Evolutionary conservation across 1,139 yeast species (phyloP).

Genomic region (Yarrowia galli): DNA sequence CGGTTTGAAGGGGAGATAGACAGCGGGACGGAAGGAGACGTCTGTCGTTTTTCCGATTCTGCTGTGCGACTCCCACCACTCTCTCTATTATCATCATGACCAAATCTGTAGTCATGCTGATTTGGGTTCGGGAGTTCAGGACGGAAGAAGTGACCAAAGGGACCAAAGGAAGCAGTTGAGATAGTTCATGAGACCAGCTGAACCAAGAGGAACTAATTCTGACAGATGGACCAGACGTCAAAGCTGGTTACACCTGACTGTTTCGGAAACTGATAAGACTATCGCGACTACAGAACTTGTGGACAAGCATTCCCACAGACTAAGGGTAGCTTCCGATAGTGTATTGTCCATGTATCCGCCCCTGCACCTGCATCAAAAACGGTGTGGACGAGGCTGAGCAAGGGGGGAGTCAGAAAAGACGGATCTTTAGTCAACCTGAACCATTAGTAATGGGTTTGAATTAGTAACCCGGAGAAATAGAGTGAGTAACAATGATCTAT

Average conservation of each 20-base stretch:
- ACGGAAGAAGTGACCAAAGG: not conserved
- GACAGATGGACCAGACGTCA: not conserved
- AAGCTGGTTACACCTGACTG: not conserved
- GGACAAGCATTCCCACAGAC: no score
- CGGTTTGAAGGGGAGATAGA: no score
- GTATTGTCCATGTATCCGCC: no score
- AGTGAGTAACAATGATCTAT: no score
- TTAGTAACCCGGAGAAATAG: no score
- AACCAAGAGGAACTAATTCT: not conserved
- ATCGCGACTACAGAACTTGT: not conserved
- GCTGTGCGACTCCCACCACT: not conserved
- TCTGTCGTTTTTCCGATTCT: no score
- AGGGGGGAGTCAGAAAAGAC: no score
- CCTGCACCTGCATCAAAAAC: no score
- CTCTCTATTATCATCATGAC: conserved; percentile 5
- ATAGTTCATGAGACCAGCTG: not conserved
- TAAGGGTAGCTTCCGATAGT: no score
- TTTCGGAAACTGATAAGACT: not conserved
- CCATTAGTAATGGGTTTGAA: not conserved
- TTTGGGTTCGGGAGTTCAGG: not conserved
- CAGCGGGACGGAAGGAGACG: no score
- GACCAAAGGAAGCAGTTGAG: not conserved
- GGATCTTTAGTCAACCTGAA: no score
- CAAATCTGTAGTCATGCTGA: conserved; percentile 16
- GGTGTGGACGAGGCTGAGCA: not conserved